Percentiles rank a stretch among this genome's conserved stretches.
These are phyloP conservation scores for Obba rivulosa DNA, from an alignment of 768 basidiomycete genomes.

Conservation along the genomic window DNA sequence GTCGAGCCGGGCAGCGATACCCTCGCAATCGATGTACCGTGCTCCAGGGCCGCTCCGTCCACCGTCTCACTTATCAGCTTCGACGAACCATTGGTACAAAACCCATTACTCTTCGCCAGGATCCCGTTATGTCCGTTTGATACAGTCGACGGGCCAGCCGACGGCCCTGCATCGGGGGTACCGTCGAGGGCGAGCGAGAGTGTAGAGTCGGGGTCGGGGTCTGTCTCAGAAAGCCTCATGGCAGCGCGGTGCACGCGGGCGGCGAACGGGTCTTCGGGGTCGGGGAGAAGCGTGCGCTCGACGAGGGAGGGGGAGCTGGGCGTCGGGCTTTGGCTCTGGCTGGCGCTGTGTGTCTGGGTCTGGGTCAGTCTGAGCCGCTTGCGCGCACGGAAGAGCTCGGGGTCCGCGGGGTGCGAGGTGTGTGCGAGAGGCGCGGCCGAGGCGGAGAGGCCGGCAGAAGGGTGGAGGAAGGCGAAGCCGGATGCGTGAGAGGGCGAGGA, in stretches of 20 bases:
- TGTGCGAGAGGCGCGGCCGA: conserved; percentile 8
- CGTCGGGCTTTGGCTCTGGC: conserved; percentile 9
- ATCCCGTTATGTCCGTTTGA: conserved; percentile 23
- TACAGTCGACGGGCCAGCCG: conserved; percentile 11
- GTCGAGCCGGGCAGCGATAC: conserved; percentile 68
- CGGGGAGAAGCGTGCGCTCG: conserved; percentile 19
- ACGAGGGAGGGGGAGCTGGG: conserved; percentile 10
- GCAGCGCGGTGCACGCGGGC: conserved; percentile 2
- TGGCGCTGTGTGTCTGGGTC: conserved; percentile 6
- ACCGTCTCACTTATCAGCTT: conserved; percentile 1
- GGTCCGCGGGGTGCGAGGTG: conserved; percentile 8
- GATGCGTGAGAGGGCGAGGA: too few species aligned
- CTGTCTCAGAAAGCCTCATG: conserved; percentile 21
- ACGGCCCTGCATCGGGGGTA: conserved; percentile 18
- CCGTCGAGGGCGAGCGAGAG: conserved; percentile 19
- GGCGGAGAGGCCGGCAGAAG: conserved; percentile 13
- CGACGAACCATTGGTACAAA: conserved; percentile 15
- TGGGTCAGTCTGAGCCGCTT: conserved; percentile 20
- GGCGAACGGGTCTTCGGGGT: conserved; percentile 11
- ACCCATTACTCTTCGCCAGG: conserved; percentile 18
- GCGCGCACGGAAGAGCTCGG: conserved; percentile 18
- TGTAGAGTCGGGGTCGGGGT: conserved; percentile 18
- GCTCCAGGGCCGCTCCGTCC: conserved; percentile 9
- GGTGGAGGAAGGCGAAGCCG: conserved; percentile 23
- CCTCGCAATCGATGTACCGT: conserved; percentile 36